Conservation (phyloP, 148 eudicot species). For the Vaccinium darrowii region DNA sequence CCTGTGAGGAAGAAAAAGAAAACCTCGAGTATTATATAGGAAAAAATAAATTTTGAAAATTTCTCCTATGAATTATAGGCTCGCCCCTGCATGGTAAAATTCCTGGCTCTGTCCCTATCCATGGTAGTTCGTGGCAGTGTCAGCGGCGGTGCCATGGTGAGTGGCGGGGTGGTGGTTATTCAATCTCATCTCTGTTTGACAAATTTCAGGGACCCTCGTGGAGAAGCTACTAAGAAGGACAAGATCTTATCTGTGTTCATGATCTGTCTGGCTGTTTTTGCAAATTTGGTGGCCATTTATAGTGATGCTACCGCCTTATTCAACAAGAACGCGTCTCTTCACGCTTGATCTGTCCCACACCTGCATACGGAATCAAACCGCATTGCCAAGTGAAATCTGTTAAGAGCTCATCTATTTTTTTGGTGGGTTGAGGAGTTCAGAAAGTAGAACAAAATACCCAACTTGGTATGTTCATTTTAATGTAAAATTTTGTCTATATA, state of each 20-base stretch:
- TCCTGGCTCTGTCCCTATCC: too few relatives aligned
- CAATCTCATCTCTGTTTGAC: neutral
- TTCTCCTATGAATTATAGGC: too few relatives aligned
- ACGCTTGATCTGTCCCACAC: neutral
- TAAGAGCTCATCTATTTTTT: neutral
- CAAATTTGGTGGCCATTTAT: conserved; percentile 67
- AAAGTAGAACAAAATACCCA: neutral
- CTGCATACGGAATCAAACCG: neutral
- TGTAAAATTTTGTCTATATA: neutral
- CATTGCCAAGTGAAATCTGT: neutral
- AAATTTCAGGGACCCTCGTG: conserved; percentile 66
- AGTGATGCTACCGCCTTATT: conserved; percentile 63
- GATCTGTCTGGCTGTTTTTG: conserved; percentile 67
- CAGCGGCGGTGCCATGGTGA: too few relatives aligned
- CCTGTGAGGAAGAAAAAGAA: too few relatives aligned
- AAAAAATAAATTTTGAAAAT: too few relatives aligned
- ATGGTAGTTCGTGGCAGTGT: too few relatives aligned
- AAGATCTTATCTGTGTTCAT: conserved; percentile 55
- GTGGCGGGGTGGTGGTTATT: too few relatives aligned
- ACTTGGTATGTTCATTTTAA: neutral
- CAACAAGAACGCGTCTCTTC: conserved; percentile 38
- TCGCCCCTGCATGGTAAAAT: too few relatives aligned
- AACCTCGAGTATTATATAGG: too few relatives aligned
- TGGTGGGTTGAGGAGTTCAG: neutral
- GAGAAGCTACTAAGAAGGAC: conserved; percentile 51